Evolutionary conservation across 2,329 filamentous ascomycete species (phyloP).

Genomic region (Lasiodiplodia gonubiensis): DNA sequence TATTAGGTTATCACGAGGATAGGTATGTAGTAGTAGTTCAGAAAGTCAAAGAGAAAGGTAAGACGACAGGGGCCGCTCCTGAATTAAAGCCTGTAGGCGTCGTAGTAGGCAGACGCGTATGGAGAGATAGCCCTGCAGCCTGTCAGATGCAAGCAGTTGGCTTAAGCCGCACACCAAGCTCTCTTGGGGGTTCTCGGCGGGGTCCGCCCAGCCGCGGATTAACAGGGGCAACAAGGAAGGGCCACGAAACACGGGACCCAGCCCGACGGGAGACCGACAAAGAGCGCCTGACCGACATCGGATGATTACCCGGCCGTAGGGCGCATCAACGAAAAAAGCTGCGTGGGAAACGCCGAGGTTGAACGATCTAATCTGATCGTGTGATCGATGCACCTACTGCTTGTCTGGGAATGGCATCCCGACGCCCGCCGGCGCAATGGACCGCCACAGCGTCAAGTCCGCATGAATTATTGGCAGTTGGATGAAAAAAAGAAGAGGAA

Average conservation of each 20-base stretch:
- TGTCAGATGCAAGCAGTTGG: neutral
- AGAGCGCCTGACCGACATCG: slow-evolving; percentile 2
- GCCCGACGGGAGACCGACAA: neutral
- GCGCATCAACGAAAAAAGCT: neutral
- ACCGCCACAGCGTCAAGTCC: neutral
- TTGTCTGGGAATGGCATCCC: slow-evolving; percentile 4
- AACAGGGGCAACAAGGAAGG: neutral
- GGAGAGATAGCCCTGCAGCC: neutral
- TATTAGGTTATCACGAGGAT: neutral
- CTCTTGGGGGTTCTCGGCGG: neutral
- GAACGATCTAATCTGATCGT: slow-evolving; percentile 10
- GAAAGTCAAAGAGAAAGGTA: neutral
- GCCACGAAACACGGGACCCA: neutral
- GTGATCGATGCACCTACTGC: slow-evolving; percentile 7
- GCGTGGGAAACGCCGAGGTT: neutral
- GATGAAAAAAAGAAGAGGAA: neutral
- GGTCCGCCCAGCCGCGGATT: neutral
- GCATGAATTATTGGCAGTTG: neutral
- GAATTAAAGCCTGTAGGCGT: neutral
- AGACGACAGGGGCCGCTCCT: neutral
- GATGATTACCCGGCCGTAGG: neutral
- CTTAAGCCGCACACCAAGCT: slow-evolving; percentile 12
- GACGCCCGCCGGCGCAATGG: neutral
- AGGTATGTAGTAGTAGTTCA: neutral
- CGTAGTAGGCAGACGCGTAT: slow-evolving; percentile 9